Conservation (phyloP, 306 rosid species). For the Glycyrrhiza uralensis region DNA sequence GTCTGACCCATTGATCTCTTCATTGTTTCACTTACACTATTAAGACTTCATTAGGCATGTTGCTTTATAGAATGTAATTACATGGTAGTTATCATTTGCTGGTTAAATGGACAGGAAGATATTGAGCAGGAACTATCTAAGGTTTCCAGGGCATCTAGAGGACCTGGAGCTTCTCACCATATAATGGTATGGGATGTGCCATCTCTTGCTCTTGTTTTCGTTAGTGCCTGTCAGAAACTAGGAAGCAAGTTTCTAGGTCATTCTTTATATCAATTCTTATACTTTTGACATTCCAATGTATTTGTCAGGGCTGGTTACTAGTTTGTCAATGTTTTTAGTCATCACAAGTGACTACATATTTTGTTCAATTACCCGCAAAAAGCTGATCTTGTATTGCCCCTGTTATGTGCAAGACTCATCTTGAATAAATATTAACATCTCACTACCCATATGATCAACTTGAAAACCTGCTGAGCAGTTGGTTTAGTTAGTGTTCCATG, state of each 20-base stretch:
- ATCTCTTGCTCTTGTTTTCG: constrained; percentile 6
- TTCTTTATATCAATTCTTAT: neutral
- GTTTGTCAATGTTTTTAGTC: neutral
- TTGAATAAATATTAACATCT: neutral
- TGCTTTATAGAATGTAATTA: neutral
- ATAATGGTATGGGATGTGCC: constrained; percentile 54
- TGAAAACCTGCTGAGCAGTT: neutral
- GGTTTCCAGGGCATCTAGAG: constrained; percentile 68
- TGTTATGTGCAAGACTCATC: constrained; percentile 10
- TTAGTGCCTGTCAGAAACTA: constrained; percentile 1
- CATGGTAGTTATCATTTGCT: neutral
- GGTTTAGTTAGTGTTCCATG: neutral
- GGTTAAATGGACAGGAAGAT: constrained; percentile 70
- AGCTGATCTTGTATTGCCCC: neutral
- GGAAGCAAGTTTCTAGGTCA: neutral
- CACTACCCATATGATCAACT: neutral
- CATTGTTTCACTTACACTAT: neutral
- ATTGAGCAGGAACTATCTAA: constrained; percentile 73
- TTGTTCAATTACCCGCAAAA: neutral
- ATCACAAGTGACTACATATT: neutral
- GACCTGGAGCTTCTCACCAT: constrained; percentile 66
- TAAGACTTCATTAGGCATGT: neutral
- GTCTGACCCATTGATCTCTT: constrained; percentile 34
- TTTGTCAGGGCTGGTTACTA: neutral
- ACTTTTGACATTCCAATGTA: neutral